Conservation (phyloP, 148 eudicot genomes). For the Polygonum aviculare region DNA sequence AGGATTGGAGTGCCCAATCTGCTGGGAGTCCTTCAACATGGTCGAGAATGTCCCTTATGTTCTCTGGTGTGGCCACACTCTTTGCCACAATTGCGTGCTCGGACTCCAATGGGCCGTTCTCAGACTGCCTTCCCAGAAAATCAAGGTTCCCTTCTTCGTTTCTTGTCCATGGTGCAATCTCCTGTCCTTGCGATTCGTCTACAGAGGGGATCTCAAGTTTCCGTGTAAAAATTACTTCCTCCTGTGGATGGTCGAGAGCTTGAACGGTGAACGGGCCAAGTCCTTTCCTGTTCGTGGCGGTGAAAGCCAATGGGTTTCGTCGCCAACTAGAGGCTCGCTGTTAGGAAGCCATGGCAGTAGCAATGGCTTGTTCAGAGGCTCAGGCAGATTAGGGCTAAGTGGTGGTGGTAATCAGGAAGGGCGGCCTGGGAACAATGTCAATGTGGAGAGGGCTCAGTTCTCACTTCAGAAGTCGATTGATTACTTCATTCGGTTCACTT, state of each 20-base stretch:
- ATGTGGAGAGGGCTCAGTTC: conserved; percentile 6
- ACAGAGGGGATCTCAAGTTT: conserved; percentile 15
- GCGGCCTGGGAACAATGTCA: neutral
- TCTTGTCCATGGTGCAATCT: conserved; percentile 22
- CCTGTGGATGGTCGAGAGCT: conserved; percentile 22
- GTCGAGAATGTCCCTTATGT: conserved; percentile 20
- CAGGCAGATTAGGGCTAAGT: neutral
- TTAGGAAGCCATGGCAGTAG: neutral
- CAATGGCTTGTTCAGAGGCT: neutral
- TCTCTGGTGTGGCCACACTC: conserved; percentile 19
- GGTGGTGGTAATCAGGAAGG: neutral
- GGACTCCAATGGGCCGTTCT: conserved; percentile 17
- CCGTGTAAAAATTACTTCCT: conserved; percentile 18
- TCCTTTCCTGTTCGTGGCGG: neutral
- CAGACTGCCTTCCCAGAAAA: conserved; percentile 9
- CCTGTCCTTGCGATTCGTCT: conserved; percentile 12
- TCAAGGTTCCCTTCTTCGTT: conserved; percentile 15
- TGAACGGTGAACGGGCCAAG: conserved; percentile 16
- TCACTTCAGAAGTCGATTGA: conserved; percentile 14
- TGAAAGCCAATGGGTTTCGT: neutral
- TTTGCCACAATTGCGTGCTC: conserved; percentile 14
- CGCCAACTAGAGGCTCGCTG: neutral
- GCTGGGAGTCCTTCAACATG: conserved; percentile 17
- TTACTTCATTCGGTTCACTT: conserved; percentile 11
- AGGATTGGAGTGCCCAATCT: conserved; percentile 18